Conservation (phyloP, 148 eudicot species). For the Silene latifolia region DNA sequence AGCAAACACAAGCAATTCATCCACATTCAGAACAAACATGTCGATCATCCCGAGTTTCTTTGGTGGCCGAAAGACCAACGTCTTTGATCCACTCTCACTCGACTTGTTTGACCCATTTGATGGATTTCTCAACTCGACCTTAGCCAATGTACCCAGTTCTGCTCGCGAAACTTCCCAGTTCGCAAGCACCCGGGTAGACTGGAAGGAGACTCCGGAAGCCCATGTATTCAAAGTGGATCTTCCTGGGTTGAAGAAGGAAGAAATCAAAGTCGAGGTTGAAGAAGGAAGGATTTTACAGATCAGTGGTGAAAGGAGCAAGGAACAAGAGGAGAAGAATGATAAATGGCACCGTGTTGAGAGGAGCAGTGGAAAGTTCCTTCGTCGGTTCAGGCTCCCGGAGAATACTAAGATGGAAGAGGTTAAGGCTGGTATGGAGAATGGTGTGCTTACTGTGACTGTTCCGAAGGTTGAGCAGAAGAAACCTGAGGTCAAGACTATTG, state of each 20-base stretch:
- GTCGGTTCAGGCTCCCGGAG: constrained; percentile 44
- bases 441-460: constrained; percentile 53
- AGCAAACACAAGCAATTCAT: not conserved
- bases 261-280: constrained; percentile 49
- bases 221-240: constrained; percentile 51
- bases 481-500: constrained; percentile 37
- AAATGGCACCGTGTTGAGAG: constrained; percentile 44
- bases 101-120: constrained; percentile 35
- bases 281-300: constrained; percentile 34
- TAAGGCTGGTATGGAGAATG: constrained; percentile 46
- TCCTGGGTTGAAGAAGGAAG: constrained; percentile 51
- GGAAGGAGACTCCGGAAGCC: constrained; percentile 49
- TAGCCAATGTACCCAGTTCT: constrained; percentile 25
- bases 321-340: constrained; percentile 27
- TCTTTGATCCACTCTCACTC: constrained; percentile 35
- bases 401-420: constrained; percentile 45
- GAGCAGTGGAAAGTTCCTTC: constrained; percentile 38
- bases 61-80: constrained; percentile 32
- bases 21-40: constrained; percentile 7
- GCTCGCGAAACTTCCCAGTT: constrained; percentile 38
- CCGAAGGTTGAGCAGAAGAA: constrained; percentile 48
- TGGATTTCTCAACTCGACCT: constrained; percentile 19
- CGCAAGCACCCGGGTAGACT: constrained; percentile 34
- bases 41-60: constrained; percentile 33
- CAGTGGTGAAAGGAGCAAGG: constrained; percentile 26